Evolutionary conservation across 805 yeast species (phyloP).

Genomic region (Wickerhamiella parazyma): DNA sequence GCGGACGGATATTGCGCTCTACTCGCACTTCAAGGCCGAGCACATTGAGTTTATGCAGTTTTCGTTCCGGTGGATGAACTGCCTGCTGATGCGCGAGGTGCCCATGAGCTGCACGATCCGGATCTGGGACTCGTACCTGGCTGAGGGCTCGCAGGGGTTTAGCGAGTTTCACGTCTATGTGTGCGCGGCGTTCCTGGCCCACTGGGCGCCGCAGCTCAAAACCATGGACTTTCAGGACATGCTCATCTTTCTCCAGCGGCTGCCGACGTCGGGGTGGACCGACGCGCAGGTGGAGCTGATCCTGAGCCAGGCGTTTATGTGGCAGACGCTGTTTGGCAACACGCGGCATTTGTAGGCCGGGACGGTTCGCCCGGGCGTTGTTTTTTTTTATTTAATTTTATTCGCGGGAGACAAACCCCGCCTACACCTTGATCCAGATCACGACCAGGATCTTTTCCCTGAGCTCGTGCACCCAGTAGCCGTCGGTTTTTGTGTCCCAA

Average conservation of each 20-base stretch:
- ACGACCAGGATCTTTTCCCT: constrained; percentile 11
- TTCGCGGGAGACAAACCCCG: no score
- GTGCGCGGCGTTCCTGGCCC: constrained; percentile 88
- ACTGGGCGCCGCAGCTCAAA: constrained; percentile 68
- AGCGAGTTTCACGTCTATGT: constrained; percentile 91
- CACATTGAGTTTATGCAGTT: constrained; percentile 92
- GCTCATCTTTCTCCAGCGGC: constrained; percentile 77
- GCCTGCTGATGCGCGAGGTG: constrained; percentile 87
- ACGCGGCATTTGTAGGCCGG: constrained; percentile 32
- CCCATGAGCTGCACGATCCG: constrained; percentile 64
- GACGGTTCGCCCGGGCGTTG: no score
- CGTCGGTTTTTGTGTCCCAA: constrained; percentile 21
- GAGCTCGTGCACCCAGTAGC: constrained; percentile 15
- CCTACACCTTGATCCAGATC: constrained; percentile 14
- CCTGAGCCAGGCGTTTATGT: constrained; percentile 88
- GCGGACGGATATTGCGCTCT: constrained; percentile 63
- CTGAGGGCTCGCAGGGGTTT: constrained; percentile 50
- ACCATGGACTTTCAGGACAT: constrained; percentile 90
- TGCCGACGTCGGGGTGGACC: constrained; percentile 76
- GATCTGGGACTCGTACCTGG: constrained; percentile 93
- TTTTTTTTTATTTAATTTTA: not conserved
- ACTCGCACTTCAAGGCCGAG: constrained; percentile 61
- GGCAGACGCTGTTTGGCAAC: constrained; percentile 86
- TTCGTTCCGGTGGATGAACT: constrained; percentile 97
- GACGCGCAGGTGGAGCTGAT: constrained; percentile 84